phyloP scores from a whole-genome alignment of 2,329 filamentous ascomycete genomes.

The Myrmaecium sp. region DNA sequence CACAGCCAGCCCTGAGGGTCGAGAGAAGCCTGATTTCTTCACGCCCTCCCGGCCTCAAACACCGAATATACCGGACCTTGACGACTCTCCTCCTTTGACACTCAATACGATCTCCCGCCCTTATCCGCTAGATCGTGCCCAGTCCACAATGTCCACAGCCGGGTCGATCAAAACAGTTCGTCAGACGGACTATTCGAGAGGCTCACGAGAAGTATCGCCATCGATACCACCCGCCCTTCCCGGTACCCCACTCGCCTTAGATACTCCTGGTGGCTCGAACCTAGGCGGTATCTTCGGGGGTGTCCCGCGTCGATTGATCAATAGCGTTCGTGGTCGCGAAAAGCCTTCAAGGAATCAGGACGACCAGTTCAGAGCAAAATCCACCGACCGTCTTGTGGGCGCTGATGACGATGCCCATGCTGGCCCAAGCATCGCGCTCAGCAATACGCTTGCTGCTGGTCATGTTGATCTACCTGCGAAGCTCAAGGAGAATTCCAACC shows the following conservation, averaged over 20 bases:
- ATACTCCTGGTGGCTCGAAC: slow-evolving; percentile 24
- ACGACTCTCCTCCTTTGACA: slow-evolving; percentile 7
- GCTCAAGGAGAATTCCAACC: slow-evolving; percentile 26
- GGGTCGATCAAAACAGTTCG: slow-evolving; percentile 29
- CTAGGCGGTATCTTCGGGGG: slow-evolving; percentile 29
- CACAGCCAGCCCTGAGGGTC: slow-evolving; percentile 47
- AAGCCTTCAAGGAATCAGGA: slow-evolving; percentile 27
- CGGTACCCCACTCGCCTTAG: slow-evolving; percentile 25
- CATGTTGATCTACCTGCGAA: slow-evolving; percentile 34
- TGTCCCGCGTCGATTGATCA: slow-evolving; percentile 29
- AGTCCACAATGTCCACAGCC: slow-evolving; percentile 23
- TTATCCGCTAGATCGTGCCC: slow-evolving; percentile 20
- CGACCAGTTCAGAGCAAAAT: slow-evolving; percentile 36
- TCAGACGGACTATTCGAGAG: slow-evolving; percentile 17
- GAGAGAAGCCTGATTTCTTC: slow-evolving; percentile 18
- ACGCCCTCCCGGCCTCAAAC: slow-evolving; percentile 20
- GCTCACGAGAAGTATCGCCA: slow-evolving; percentile 16
- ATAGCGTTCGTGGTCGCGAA: slow-evolving; percentile 25
- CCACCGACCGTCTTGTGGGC: slow-evolving; percentile 45
- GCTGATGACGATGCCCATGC: slow-evolving; percentile 46
- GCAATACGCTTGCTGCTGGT: slow-evolving; percentile 44
- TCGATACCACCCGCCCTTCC: slow-evolving; percentile 25
- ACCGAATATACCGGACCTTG: slow-evolving; percentile 21
- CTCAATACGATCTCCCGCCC: slow-evolving; percentile 8
- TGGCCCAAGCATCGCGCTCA: slow-evolving; percentile 46